Conservation (phyloP, 2,329 filamentous ascomycete genomes). For the Scedosporium boydii region DNA sequence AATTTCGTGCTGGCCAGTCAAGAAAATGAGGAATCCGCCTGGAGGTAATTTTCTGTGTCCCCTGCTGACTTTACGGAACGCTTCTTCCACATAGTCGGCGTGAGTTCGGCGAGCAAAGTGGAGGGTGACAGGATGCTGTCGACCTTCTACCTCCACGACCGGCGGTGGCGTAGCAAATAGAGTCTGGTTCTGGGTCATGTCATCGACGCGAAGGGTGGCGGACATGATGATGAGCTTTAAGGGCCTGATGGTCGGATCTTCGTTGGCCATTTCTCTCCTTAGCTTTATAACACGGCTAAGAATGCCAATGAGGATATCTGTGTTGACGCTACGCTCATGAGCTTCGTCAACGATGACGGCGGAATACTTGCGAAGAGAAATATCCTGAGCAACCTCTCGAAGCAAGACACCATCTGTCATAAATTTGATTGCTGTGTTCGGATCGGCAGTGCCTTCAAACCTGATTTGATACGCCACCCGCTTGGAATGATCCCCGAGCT, state of each 20-base stretch:
- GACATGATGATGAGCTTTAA: constrained; percentile 98
- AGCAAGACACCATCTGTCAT: constrained; percentile 98
- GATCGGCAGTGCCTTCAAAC: constrained; percentile 75
- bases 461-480: constrained; percentile 89
- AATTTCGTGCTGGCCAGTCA: constrained; percentile 93
- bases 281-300: constrained; percentile 85
- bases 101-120: constrained; percentile 81
- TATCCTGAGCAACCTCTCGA: constrained; percentile 83
- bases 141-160: constrained; percentile 79
- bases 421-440: constrained; percentile 88
- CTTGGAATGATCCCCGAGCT: constrained; percentile 68
- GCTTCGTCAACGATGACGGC: constrained; percentile 93
- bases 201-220: constrained; percentile 81
- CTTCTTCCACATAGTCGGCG: constrained; percentile 83
- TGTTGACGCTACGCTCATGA: constrained; percentile 94
- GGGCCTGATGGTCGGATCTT: constrained; percentile 63
- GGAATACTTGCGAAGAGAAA: constrained; percentile 81
- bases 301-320: constrained; percentile 96
- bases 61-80: constrained; percentile 74
- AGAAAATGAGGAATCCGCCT: constrained; percentile 85
- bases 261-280: constrained; percentile 61
- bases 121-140: constrained; percentile 80
- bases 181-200: constrained; percentile 75
- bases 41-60: constrained; percentile 85
- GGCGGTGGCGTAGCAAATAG: constrained; percentile 74